A percentile compares a stretch with the other conserved stretches of the same genome.
Conservation (phyloP, 2,329 filamentous ascomycete species). For the Esteya vermicola region DNA sequence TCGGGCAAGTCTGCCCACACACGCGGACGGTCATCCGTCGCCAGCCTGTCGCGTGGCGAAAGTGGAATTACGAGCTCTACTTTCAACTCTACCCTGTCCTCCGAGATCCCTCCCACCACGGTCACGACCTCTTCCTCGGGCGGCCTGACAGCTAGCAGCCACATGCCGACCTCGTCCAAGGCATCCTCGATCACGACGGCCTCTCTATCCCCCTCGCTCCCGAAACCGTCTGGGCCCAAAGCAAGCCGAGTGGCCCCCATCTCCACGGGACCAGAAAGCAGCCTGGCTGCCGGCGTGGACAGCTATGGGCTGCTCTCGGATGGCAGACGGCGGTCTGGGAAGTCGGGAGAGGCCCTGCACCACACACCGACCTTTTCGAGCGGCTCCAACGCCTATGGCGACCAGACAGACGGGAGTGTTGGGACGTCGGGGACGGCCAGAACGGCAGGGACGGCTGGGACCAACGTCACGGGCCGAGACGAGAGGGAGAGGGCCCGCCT, state of each 20-base stretch:
- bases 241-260: no score
- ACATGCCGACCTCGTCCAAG: conserved; percentile 28
- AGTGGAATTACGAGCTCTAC: conserved; percentile 18
- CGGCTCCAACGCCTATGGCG: conserved; percentile 24
- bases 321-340: conserved; percentile 23
- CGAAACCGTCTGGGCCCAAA: conserved; percentile 26
- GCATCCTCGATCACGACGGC: conserved; percentile 32
- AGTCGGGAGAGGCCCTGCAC: conserved; percentile 17
- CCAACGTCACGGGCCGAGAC: no score
- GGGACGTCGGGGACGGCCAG: conserved; percentile 15
- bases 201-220: conserved; percentile 24
- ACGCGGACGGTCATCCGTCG: conserved; percentile 18
- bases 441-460: no score
- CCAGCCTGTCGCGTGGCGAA: conserved; percentile 15
- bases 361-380: conserved; percentile 17
- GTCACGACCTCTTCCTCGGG: conserved; percentile 24
- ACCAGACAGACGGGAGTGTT: conserved; percentile 13
- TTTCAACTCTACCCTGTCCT: conserved; percentile 17
- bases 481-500: conserved; percentile 30
- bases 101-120: conserved; percentile 19
- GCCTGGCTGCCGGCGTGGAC: no score
- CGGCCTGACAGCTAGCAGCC: conserved; percentile 22
- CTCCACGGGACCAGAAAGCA: no score
- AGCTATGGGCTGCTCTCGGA: conserved; percentile 24
- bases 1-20: conserved; percentile 17